These are phyloP conservation scores for Komagataella phaffii DNA, from an alignment of 805 yeast species.

Conservation along the genomic window DNA sequence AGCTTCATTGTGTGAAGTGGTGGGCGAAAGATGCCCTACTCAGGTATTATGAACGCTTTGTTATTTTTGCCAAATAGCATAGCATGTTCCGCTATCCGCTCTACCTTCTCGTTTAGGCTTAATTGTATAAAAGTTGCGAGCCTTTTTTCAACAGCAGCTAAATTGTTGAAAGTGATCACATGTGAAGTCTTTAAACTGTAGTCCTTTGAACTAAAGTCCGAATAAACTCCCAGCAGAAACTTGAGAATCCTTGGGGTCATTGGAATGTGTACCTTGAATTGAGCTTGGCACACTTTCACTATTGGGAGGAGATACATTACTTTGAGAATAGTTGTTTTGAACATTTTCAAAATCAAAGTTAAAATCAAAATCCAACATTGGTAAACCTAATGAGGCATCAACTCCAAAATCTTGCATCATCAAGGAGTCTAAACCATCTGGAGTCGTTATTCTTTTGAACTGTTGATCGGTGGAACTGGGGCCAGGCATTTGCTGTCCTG, in stretches of 20 bases:
- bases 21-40: too few relatives aligned
- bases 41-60: too few relatives aligned
- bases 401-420: constrained; percentile 51
- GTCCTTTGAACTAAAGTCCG: neutral
- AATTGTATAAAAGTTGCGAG: too few relatives aligned
- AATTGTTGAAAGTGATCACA: neutral
- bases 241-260: neutral
- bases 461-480: constrained; percentile 4
- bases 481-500: constrained; percentile 2
- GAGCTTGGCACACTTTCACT: neutral
- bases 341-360: constrained; percentile 5
- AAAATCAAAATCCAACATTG: constrained; percentile 39
- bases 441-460: constrained; percentile 1
- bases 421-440: constrained; percentile 10
- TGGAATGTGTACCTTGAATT: neutral
- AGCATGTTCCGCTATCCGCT: too few relatives aligned
- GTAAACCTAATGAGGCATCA: constrained; percentile 69
- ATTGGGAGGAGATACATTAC: neutral
- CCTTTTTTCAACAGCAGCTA: neutral
- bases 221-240: neutral
- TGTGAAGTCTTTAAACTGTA: neutral
- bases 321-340: neutral
- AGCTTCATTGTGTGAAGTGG: too few relatives aligned
- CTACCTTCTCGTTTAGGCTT: too few relatives aligned
- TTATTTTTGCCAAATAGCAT: too few relatives aligned